These are phyloP conservation scores for Colletotrichum sp. DNA, from an alignment of 2,329 filamentous ascomycete species.

Conservation along the genomic window DNA sequence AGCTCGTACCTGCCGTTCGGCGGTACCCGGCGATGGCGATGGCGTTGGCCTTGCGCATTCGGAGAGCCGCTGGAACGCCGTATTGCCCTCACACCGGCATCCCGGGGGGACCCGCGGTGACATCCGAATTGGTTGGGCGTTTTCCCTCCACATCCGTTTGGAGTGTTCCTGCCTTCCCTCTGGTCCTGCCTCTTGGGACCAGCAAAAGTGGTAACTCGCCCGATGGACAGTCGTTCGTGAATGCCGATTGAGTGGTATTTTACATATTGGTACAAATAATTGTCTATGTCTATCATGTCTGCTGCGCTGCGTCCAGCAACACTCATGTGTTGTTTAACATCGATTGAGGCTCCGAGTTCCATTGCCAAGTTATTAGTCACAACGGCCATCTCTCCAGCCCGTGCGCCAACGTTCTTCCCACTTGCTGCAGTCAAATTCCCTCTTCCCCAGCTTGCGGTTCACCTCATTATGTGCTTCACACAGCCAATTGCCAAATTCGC, in stretches of 20 bases:
- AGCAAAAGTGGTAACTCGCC: no score
- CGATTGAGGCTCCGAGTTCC: not conserved
- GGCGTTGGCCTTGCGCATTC: not conserved
- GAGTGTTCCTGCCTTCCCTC: not conserved
- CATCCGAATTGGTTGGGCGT: not conserved
- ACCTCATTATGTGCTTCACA: slow-evolving; percentile 89
- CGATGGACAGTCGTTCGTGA: no score
- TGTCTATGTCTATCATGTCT: not conserved
- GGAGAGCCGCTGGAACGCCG: not conserved
- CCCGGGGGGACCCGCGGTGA: not conserved
- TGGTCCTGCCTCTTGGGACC: not conserved
- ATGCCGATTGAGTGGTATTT: not conserved
- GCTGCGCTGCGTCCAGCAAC: not conserved
- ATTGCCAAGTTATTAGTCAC: slow-evolving; percentile 43
- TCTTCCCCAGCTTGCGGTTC: slow-evolving; percentile 89
- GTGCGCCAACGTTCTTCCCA: slow-evolving; percentile 97
- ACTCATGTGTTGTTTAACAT: not conserved
- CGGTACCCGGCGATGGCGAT: not conserved
- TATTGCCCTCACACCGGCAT: not conserved
- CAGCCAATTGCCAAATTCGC: slow-evolving; percentile 81
- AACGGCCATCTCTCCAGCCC: slow-evolving; percentile 77
- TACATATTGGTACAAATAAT: not conserved
- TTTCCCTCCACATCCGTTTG: not conserved
- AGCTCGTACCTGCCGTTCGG: not conserved
- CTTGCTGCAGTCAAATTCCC: slow-evolving; percentile 82